Evolutionary conservation across 306 rosid species (phyloP).

Genomic region (Malus sieversii): DNA sequence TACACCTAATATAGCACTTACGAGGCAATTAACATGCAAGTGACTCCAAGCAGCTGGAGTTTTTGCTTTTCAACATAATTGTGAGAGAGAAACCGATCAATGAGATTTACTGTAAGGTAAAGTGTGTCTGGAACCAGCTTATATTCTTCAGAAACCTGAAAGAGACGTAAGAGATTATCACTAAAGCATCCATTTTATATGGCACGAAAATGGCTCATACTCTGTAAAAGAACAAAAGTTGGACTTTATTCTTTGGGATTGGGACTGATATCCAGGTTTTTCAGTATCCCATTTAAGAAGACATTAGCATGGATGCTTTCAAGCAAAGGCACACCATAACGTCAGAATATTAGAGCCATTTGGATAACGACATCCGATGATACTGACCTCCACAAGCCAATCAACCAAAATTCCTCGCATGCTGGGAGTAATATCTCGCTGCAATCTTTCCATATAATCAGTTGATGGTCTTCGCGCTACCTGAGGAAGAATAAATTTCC

Average conservation of each 20-base stretch:
- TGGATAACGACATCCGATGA: not conserved
- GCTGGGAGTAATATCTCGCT: slow-evolving; percentile 58
- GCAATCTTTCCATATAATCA: slow-evolving; percentile 64
- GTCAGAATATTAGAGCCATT: not conserved
- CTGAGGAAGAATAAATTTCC: slow-evolving; percentile 30
- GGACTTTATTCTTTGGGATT: not conserved
- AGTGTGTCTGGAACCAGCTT: slow-evolving; percentile 83
- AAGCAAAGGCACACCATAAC: not conserved
- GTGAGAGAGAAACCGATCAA: slow-evolving; percentile 77
- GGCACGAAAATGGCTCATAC: not conserved
- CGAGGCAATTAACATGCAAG: slow-evolving; percentile 92
- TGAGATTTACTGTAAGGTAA: slow-evolving; percentile 77
- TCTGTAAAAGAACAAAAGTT: not conserved
- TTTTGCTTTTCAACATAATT: slow-evolving; percentile 47
- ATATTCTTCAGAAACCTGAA: slow-evolving; percentile 92
- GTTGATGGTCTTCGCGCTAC: slow-evolving; percentile 51
- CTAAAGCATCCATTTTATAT: not conserved
- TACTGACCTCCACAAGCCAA: slow-evolving; percentile 91
- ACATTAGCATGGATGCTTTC: not conserved
- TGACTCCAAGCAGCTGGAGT: slow-evolving; percentile 81
- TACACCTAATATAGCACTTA: slow-evolving; percentile 37
- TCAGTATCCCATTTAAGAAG: not conserved
- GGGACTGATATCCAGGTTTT: not conserved
- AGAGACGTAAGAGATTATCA: slow-evolving; percentile 8
- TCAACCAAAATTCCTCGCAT: slow-evolving; percentile 80